These are phyloP conservation scores for Tylopilus vinaceipallidus DNA, from an alignment of 768 basidiomycete genomes.

Conservation along the genomic window DNA sequence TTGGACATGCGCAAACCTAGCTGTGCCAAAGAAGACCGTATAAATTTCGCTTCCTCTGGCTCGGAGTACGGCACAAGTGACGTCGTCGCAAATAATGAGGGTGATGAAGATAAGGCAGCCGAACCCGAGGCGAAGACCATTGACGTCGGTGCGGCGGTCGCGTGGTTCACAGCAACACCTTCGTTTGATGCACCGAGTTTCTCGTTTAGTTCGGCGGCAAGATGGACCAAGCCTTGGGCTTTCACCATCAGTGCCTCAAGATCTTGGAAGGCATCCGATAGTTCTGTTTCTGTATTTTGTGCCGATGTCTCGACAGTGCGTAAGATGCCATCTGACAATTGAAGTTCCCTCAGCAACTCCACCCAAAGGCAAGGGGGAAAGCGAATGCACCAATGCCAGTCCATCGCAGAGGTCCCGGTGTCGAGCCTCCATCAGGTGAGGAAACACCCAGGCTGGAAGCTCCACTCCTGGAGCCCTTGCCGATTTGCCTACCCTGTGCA, in stretches of 20 bases:
- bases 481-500: conserved; percentile 31
- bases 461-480: conserved; percentile 19
- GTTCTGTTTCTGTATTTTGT: conserved; percentile 57
- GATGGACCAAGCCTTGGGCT: conserved; percentile 87
- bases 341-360: conserved; percentile 10
- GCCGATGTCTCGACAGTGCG: conserved; percentile 68
- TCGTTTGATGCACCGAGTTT: conserved; percentile 55
- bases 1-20: conserved; percentile 79
- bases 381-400: conserved; percentile 30
- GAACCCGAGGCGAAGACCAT: conserved; percentile 20
- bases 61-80: conserved; percentile 46
- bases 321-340: conserved; percentile 73
- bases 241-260: conserved; percentile 89
- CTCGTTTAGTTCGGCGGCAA: conserved; percentile 86
- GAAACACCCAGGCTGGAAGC: conserved; percentile 18
- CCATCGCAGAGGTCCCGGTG: conserved; percentile 19
- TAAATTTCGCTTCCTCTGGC: conserved; percentile 83
- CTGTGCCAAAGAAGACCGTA: conserved; percentile 85
- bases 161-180: conserved; percentile 2
- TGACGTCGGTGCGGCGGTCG: conserved; percentile 13
- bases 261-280: conserved; percentile 79
- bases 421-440: conserved; percentile 17
- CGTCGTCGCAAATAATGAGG: conserved; percentile 24
- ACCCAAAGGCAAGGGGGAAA: not conserved
- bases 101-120: conserved; percentile 19